Evolutionary conservation across 495 filamentous ascomycete species (phyloP).

Genomic region (Talaromyces nanjingensis): DNA sequence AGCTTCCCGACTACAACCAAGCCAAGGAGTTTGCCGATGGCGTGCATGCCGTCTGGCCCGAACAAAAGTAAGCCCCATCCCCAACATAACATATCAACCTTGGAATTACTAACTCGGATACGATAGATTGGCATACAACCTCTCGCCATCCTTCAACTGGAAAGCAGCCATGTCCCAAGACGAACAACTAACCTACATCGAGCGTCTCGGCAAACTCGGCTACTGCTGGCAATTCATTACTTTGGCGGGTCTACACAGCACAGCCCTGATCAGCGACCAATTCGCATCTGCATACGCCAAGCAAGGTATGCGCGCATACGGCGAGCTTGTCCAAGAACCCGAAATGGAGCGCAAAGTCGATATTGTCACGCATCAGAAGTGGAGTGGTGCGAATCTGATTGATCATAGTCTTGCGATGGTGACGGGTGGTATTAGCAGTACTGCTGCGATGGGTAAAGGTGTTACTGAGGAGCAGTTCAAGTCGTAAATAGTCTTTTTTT

Average conservation of each 20-base stretch:
- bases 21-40: slow-evolving; percentile 92
- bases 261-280: slow-evolving; percentile 78
- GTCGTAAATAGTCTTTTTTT: slow-evolving; percentile 2
- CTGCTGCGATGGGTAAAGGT: slow-evolving; percentile 92
- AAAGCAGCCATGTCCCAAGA: slow-evolving; percentile 89
- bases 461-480: slow-evolving; percentile 98
- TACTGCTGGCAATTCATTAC: slow-evolving; percentile 99
- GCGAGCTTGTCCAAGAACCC: slow-evolving; percentile 93
- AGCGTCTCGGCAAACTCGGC: slow-evolving; percentile 74
- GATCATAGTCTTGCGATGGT: slow-evolving; percentile 97
- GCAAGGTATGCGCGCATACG: slow-evolving; percentile 92
- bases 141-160: slow-evolving; percentile 99
- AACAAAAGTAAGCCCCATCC: slow-evolving; percentile 75
- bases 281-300: slow-evolving; percentile 78
- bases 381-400: slow-evolving; percentile 89
- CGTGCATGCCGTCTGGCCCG: slow-evolving; percentile 89
- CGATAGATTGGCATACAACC: slow-evolving; percentile 82
- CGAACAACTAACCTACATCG: slow-evolving; percentile 97
- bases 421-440: slow-evolving; percentile 82
- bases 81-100: not conserved
- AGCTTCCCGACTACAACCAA: slow-evolving; percentile 86
- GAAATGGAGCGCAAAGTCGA: slow-evolving; percentile 88
- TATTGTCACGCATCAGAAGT: slow-evolving; percentile 98
- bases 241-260: slow-evolving; percentile 93
- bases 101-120: not conserved